Evolutionary conservation across 208 protist species (phyloP).

Genomic region (Novymonas esmeraldas): DNA sequence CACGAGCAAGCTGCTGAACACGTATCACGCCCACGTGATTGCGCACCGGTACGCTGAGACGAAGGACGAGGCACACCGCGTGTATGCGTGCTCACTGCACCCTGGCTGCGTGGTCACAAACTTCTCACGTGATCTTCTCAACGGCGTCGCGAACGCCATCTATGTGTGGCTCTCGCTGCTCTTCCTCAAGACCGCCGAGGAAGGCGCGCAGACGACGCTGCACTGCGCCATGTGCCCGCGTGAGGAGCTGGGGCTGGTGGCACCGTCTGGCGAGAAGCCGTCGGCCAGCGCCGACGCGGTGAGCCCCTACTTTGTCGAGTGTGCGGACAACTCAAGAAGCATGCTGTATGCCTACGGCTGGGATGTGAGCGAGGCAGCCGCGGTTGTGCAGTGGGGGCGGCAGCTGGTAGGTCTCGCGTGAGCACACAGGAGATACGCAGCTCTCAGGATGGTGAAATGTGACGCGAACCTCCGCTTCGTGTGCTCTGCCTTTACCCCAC

Average conservation of each 20-base stretch:
- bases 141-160: slow-evolving; percentile 23
- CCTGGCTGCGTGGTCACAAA: slow-evolving; percentile 80
- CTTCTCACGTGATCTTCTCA: slow-evolving; percentile 63
- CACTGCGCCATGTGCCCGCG: slow-evolving; percentile 85
- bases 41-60: slow-evolving; percentile 50
- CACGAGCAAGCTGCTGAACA: slow-evolving; percentile 86
- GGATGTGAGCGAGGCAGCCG: slow-evolving; percentile 76
- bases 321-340: slow-evolving; percentile 60
- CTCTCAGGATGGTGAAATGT: too few species aligned
- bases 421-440: background rate
- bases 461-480: too few species aligned
- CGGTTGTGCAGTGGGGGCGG: slow-evolving; percentile 72
- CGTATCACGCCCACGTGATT: slow-evolving; percentile 82
- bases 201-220: slow-evolving; percentile 87
- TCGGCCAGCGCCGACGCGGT: slow-evolving; percentile 33
- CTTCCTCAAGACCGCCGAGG: slow-evolving; percentile 37
- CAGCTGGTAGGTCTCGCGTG: slow-evolving; percentile 45
- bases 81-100: slow-evolving; percentile 80
- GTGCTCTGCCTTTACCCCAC: too few species aligned
- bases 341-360: slow-evolving; percentile 77
- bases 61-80: slow-evolving; percentile 24
- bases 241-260: slow-evolving; percentile 72
- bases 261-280: slow-evolving; percentile 18
- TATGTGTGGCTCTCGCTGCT: slow-evolving; percentile 18
- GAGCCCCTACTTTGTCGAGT: slow-evolving; percentile 88